Conservation (phyloP, 192 early-diverging fungal genomes). For the Mortierella hygrophila region DNA sequence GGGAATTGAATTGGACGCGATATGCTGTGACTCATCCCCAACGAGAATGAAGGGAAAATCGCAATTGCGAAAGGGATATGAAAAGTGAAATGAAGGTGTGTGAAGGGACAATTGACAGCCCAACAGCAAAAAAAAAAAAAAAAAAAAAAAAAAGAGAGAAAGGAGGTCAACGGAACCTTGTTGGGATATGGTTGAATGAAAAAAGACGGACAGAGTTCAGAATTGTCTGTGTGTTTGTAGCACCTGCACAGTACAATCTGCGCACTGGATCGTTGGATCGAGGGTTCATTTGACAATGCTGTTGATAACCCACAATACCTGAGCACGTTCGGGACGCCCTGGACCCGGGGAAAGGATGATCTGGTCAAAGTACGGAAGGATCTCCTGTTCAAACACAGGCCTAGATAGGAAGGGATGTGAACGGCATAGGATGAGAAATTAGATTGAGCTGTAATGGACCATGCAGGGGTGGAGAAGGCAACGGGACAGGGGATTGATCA, state of each 20-base stretch:
- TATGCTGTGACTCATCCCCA: constrained; percentile 11
- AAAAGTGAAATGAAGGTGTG: not conserved
- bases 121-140: not conserved
- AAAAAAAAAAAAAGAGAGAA: not conserved
- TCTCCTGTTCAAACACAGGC: constrained; percentile 63
- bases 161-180: not conserved
- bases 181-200: not conserved
- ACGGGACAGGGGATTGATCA: not conserved
- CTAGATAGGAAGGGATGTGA: constrained; percentile 42
- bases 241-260: not conserved
- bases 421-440: not conserved
- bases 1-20: not conserved
- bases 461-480: not conserved
- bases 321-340: constrained; percentile 77
- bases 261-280: not conserved
- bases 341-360: constrained; percentile 96
- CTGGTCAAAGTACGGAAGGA: constrained; percentile 89
- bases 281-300: not conserved
- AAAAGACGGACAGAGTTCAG: not conserved
- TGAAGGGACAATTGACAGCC: not conserved
- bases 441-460: not conserved
- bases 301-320: constrained; percentile 40
- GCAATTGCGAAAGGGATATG: not conserved
- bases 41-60: not conserved
- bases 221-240: not conserved